Evolutionary conservation across 202 grass and related monocot genomes (phyloP).

Genomic region (Elaeis oleifera): DNA sequence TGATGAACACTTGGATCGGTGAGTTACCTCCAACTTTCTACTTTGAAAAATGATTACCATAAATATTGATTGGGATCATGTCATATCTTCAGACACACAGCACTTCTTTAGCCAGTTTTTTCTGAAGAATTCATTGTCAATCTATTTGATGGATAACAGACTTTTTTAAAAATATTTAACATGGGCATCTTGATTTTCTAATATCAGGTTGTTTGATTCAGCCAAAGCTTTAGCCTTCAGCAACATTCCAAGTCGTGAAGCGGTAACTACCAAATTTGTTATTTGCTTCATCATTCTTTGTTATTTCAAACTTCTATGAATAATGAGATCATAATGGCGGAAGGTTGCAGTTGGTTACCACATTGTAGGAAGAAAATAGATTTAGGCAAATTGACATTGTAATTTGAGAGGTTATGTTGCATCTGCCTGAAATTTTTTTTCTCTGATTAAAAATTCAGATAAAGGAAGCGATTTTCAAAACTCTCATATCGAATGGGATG

Average conservation of each 20-base stretch:
- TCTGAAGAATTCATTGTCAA: constrained; percentile 13
- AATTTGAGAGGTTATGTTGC: too few species aligned
- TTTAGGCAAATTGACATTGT: too few species aligned
- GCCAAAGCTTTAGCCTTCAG: constrained; percentile 91
- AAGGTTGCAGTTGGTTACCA: too few species aligned
- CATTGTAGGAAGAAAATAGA: too few species aligned
- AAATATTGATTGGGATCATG: not conserved
- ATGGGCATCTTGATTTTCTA: not conserved
- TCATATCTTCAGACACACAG: too few species aligned
- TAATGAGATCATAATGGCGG: too few species aligned
- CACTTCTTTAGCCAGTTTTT: not conserved
- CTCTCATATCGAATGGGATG: constrained; percentile 89
- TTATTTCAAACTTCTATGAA: too few species aligned
- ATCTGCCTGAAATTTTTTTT: not conserved
- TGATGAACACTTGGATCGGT: constrained; percentile 97
- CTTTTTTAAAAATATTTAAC: too few species aligned
- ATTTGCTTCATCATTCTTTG: constrained; percentile 2
- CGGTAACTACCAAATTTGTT: constrained; percentile 39
- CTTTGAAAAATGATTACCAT: not conserved
- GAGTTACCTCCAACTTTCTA: constrained; percentile 5
- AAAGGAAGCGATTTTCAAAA: constrained; percentile 88
- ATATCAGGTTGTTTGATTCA: constrained; percentile 81
- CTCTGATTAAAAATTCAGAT: constrained; percentile 50
- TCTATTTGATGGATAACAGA: too few species aligned
- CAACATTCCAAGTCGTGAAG: constrained; percentile 73